A percentile compares a stretch with the other conserved stretches of the same genome.
Conservation (phyloP, 1,284 basidiomycete species). For the Sanghuangporus sanghuang region DNA sequence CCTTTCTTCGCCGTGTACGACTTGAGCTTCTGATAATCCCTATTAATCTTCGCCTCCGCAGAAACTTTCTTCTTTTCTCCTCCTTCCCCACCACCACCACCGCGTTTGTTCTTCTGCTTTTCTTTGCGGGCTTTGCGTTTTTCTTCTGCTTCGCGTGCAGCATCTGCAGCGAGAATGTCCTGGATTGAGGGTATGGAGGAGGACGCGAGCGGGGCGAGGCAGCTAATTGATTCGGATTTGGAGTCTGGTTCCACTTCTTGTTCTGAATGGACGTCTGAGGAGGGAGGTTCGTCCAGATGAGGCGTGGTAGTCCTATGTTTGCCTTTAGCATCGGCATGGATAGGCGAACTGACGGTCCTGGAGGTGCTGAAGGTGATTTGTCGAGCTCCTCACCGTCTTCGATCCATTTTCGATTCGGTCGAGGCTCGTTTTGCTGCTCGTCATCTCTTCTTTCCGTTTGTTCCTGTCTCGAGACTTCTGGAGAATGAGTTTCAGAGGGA, state of each 20-base stretch:
- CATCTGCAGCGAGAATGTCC: constrained; percentile 73
- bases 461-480: too few relatives aligned
- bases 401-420: constrained; percentile 22
- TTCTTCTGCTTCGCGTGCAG: constrained; percentile 54
- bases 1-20: constrained; percentile 46
- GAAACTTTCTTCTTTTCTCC: constrained; percentile 25
- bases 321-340: constrained; percentile 5
- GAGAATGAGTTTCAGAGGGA: background rate
- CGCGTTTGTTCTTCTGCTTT: constrained; percentile 45
- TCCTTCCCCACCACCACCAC: constrained; percentile 12
- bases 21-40: constrained; percentile 55
- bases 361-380: constrained; percentile 15
- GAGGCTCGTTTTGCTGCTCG: background rate
- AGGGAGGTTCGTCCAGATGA: constrained; percentile 18
- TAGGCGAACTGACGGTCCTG: background rate
- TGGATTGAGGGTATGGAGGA: constrained; percentile 77
- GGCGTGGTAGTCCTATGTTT: background rate
- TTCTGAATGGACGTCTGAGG: constrained; percentile 12
- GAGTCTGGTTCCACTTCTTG: constrained; percentile 26
- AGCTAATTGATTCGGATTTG: constrained; percentile 39
- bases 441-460: background rate
- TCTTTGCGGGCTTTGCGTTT: constrained; percentile 70
- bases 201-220: constrained; percentile 65
- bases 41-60: constrained; percentile 38
- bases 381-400: constrained; percentile 16